Conservation (phyloP, 179 eudicot species). For the Silene noctiflora region DNA sequence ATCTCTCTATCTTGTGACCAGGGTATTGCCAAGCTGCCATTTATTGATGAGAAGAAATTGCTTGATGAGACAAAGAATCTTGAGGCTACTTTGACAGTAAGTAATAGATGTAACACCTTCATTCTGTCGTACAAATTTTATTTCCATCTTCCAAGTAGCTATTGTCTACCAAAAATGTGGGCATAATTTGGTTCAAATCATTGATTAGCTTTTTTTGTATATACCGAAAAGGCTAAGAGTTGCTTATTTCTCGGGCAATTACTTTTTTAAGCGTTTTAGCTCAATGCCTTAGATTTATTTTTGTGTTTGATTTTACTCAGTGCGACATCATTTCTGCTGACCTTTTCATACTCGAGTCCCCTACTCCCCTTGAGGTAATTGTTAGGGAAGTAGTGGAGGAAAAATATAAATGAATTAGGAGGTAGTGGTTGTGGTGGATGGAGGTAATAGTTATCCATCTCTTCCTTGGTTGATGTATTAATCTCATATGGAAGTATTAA, state of each 20-base stretch:
- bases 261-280: conserved; percentile 11
- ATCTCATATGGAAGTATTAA: too few species aligned
- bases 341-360: too few species aligned
- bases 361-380: too few species aligned
- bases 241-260: not conserved
- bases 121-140: conserved; percentile 3
- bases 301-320: not conserved
- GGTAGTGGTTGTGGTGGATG: too few species aligned
- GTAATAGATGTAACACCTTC: conserved; percentile 18
- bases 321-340: not conserved
- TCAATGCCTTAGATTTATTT: too few species aligned
- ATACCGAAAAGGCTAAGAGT: not conserved
- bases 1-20: conserved; percentile 24
- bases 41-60: conserved; percentile 79
- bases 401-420: too few species aligned
- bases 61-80: conserved; percentile 83
- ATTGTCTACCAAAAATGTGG: not conserved
- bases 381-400: too few species aligned
- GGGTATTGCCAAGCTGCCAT: conserved; percentile 96
- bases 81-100: conserved; percentile 77
- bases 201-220: not conserved
- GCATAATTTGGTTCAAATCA: not conserved
- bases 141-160: not conserved
- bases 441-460: too few species aligned
- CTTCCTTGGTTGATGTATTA: too few species aligned